These are phyloP conservation scores for Pelargonium nanum DNA, from an alignment of 345 rosid species.

Conservation along the genomic window DNA sequence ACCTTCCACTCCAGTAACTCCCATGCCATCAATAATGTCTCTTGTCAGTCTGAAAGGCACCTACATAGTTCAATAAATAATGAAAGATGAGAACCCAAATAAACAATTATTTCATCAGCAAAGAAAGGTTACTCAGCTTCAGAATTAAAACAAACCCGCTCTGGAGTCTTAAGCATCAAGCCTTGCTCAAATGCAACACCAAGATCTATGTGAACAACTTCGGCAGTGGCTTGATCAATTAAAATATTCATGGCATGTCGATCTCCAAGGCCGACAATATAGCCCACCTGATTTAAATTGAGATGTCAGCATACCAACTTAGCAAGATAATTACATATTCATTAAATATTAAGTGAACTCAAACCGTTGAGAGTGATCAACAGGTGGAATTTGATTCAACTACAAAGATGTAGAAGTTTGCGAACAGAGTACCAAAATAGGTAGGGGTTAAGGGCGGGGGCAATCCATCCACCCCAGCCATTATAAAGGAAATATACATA, in stretches of 20 bases:
- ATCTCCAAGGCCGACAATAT: constrained; percentile 97
- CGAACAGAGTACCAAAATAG: neutral
- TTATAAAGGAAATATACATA: too few relatives aligned
- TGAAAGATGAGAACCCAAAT: neutral
- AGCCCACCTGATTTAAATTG: constrained; percentile 60
- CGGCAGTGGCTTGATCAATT: constrained; percentile 94
- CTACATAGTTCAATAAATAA: constrained; percentile 23
- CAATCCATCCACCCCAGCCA: too few relatives aligned
- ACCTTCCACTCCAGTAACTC: constrained; percentile 95
- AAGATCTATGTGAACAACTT: constrained; percentile 97
- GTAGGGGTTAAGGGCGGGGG: too few relatives aligned
- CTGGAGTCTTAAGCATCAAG: constrained; percentile 94
- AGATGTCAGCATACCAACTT: constrained; percentile 6
- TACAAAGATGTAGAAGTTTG: neutral
- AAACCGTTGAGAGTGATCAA: neutral
- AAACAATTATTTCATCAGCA: neutral
- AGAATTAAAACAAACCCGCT: constrained; percentile 48
- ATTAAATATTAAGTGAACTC: neutral
- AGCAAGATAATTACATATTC: neutral
- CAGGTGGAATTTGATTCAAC: neutral
- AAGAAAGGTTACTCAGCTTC: constrained; percentile 8
- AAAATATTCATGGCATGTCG: constrained; percentile 88
- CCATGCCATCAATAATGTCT: constrained; percentile 95
- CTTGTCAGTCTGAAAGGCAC: constrained; percentile 95
- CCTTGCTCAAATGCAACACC: constrained; percentile 99